Evolutionary conservation across 352 stramenopile species (phyloP).

Genomic region (Globisporangium spinosum): DNA sequence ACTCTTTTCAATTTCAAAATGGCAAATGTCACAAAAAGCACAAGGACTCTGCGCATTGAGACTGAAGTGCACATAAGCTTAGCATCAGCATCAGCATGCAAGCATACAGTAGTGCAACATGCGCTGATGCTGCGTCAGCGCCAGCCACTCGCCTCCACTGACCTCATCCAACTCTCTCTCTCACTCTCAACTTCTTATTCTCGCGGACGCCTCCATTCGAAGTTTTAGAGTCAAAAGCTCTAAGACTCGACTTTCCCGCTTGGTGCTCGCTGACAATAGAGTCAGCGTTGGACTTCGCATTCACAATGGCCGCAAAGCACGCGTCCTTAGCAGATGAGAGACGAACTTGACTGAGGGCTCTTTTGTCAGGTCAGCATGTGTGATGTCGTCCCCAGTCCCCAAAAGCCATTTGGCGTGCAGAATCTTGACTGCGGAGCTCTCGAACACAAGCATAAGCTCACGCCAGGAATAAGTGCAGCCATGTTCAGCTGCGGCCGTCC

Average conservation of each 20-base stretch:
- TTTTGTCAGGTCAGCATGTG: neutral
- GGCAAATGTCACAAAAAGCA: neutral
- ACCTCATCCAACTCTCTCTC: neutral
- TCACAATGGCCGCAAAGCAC: neutral
- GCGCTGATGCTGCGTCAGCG: neutral
- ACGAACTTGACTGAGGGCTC: neutral
- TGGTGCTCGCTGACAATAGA: neutral
- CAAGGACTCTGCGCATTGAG: neutral
- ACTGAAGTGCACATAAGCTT: neutral
- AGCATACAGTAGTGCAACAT: neutral
- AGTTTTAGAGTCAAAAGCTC: neutral
- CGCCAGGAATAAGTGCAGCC: conserved; percentile 8
- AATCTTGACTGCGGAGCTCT: neutral
- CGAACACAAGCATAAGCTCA: neutral
- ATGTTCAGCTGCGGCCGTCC: conserved; percentile 8
- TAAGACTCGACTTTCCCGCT: neutral
- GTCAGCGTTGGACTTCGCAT: neutral
- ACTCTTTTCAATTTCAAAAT: neutral
- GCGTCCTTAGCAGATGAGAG: neutral
- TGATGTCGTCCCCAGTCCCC: neutral
- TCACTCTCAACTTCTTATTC: neutral
- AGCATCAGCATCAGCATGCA: neutral
- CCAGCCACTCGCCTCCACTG: neutral
- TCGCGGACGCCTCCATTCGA: neutral
- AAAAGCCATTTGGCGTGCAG: neutral